These are phyloP conservation scores for Dysphania ambrosioides DNA, from an alignment of 148 eudicot genomes.

Conservation along the genomic window DNA sequence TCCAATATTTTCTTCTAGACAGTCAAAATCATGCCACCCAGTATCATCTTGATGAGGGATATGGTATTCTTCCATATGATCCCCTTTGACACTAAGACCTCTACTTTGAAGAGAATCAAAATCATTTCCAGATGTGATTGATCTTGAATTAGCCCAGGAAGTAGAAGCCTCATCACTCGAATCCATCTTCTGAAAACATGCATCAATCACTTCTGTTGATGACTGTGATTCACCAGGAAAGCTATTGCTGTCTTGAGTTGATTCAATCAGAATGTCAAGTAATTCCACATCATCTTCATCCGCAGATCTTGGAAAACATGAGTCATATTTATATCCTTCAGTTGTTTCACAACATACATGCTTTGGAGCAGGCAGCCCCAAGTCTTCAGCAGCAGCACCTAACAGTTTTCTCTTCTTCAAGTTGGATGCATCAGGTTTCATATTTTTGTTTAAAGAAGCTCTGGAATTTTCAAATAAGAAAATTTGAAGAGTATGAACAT, in stretches of 20 bases:
- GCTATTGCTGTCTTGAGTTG: conserved; percentile 25
- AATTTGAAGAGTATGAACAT: background rate
- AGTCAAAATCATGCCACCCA: conserved; percentile 23
- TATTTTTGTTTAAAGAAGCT: background rate
- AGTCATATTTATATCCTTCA: conserved; percentile 1
- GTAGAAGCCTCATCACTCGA: conserved; percentile 28
- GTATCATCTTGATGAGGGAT: background rate
- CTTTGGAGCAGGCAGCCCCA: conserved; percentile 23
- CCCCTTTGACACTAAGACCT: background rate
- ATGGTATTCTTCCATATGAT: conserved; percentile 15
- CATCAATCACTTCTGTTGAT: conserved; percentile 12
- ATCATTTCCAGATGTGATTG: conserved; percentile 1
- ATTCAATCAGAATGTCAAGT: conserved; percentile 7
- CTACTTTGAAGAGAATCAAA: conserved; percentile 8
- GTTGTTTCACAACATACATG: conserved; percentile 24
- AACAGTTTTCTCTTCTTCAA: conserved; percentile 30
- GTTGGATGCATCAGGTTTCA: conserved; percentile 17
- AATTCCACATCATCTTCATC: conserved; percentile 7
- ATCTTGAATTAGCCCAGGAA: conserved; percentile 17
- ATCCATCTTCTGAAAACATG: conserved; percentile 7
- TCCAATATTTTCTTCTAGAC: conserved; percentile 16
- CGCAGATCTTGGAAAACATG: background rate
- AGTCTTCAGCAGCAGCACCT: conserved; percentile 17
- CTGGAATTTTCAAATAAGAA: conserved; percentile 9
- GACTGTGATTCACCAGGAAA: conserved; percentile 16